Conservation (phyloP, 768 basidiomycete genomes). For the Dioszegia crocea region DNA sequence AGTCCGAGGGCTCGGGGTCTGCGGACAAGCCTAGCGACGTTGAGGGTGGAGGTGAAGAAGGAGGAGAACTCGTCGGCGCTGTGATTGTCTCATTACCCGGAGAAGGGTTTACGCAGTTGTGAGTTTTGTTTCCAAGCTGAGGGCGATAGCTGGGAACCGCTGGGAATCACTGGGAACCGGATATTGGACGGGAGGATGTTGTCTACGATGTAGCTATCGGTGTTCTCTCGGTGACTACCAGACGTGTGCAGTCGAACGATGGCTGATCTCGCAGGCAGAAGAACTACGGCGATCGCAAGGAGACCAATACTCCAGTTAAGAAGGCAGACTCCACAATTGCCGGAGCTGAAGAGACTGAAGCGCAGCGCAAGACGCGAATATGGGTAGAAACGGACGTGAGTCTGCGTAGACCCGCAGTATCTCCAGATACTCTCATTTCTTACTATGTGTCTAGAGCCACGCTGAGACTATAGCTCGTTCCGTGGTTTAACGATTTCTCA, state of each 20-base stretch:
- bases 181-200: too few relatives aligned
- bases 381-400: not conserved
- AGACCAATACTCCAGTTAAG: not conserved
- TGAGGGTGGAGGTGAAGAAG: not conserved
- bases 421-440: too few relatives aligned
- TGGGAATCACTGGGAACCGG: too few relatives aligned
- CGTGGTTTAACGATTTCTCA: slow-evolving; percentile 3
- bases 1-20: not conserved
- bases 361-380: not conserved
- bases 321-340: too few relatives aligned
- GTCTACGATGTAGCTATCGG: too few relatives aligned
- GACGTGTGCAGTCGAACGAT: too few relatives aligned
- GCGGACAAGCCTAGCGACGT: not conserved
- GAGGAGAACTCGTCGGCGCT: not conserved
- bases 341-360: not conserved
- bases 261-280: slow-evolving; percentile 2
- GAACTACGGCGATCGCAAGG: slow-evolving; percentile 5
- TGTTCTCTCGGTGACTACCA: too few relatives aligned
- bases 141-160: too few relatives aligned
- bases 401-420: too few relatives aligned
- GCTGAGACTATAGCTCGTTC: slow-evolving; percentile 1
- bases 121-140: too few relatives aligned
- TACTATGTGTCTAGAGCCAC: not conserved
- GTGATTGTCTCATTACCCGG: slow-evolving; percentile 1
- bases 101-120: slow-evolving; percentile 1